Evolutionary conservation across 176 grass and related monocot species (phyloP).

Genomic region (Dendrocalamus sinicus): DNA sequence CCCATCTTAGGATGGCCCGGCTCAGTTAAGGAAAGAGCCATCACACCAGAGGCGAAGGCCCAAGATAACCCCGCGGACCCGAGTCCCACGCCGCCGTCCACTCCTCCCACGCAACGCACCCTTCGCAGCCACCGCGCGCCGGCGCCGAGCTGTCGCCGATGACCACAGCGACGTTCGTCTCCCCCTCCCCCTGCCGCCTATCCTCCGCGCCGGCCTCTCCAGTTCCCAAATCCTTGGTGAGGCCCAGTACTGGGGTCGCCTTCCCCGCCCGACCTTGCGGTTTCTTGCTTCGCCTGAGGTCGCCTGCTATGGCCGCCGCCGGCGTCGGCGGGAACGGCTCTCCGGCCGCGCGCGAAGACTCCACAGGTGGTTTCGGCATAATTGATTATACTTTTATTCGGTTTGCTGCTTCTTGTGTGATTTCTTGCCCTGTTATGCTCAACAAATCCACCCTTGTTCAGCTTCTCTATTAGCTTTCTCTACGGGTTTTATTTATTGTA

Average conservation of each 20-base stretch:
- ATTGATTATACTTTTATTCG: neutral
- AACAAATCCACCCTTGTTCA: neutral
- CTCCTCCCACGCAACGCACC: neutral
- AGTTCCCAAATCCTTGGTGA: neutral
- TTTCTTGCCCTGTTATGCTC: neutral
- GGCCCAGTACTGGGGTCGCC: neutral
- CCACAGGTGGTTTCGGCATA: slow-evolving; percentile 3
- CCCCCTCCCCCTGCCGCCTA: neutral
- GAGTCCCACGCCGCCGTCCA: neutral
- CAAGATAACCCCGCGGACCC: neutral
- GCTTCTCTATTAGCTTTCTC: neutral
- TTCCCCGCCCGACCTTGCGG: neutral
- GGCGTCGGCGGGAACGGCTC: slow-evolving; percentile 42
- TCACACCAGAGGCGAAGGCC: neutral
- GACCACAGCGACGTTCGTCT: slow-evolving; percentile 34
- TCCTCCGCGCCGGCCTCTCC: neutral
- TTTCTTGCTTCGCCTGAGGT: neutral
- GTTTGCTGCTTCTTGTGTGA: neutral
- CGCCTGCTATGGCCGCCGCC: slow-evolving; percentile 19
- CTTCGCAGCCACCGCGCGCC: neutral
- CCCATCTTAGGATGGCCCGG: neutral
- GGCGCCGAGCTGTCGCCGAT: slow-evolving; percentile 30
- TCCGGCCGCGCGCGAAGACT: neutral
- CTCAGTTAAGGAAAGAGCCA: neutral
- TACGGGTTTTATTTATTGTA: neutral